phyloP scores from a whole-genome alignment of 495 filamentous ascomycete genomes.

The Xanthoparmelia taractica region DNA sequence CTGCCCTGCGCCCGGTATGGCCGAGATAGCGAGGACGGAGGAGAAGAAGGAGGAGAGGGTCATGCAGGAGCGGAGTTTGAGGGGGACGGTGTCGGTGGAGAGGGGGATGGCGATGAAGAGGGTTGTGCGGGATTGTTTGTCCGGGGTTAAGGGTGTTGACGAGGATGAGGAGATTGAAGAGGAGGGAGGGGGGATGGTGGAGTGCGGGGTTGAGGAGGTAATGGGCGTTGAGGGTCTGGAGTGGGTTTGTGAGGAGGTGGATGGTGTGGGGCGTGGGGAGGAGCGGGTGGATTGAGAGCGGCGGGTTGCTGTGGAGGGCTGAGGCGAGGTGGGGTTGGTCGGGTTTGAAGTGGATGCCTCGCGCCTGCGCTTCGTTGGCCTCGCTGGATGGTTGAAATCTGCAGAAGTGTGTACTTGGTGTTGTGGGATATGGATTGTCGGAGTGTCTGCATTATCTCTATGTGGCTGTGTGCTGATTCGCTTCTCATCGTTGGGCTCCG shows the following conservation, averaged over 20 bases:
- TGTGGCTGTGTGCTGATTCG: neutral
- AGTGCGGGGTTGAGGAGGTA: neutral
- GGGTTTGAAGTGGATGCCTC: neutral
- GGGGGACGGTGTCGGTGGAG: neutral
- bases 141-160: no score
- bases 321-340: neutral
- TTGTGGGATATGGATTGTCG: neutral
- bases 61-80: conserved; percentile 8
- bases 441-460: neutral
- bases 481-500: neutral
- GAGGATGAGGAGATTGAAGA: no score
- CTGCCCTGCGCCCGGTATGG: neutral
- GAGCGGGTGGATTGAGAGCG: neutral
- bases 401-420: neutral
- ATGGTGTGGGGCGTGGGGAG: neutral
- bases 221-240: neutral
- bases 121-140: conserved; percentile 8
- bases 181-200: neutral
- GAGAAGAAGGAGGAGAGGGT: neutral
- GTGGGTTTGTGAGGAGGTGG: neutral
- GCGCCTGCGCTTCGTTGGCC: neutral
- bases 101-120: conserved; percentile 7
- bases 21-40: neutral
- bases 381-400: neutral
- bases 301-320: neutral